A percentile compares a stretch with the other conserved stretches of the same genome.
Conservation (phyloP, 768 basidiomycete genomes). For the Lentinus tigrinus region DNA sequence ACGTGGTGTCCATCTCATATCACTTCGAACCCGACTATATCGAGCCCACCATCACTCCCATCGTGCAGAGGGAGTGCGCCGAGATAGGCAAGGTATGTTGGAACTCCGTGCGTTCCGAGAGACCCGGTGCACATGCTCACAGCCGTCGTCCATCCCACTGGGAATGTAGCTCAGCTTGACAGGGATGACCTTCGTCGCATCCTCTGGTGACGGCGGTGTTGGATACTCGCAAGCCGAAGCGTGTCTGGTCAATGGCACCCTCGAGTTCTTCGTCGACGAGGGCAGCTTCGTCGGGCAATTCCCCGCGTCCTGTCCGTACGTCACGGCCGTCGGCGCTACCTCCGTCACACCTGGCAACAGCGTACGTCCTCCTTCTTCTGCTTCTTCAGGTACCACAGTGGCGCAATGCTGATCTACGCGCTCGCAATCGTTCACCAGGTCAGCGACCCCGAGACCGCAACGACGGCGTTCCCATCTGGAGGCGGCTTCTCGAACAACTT, state of each 20-base stretch:
- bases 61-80: not conserved
- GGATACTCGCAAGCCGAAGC: conserved; percentile 29
- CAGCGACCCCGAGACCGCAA: conserved; percentile 35
- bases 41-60: not conserved
- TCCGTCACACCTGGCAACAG: conserved; percentile 30
- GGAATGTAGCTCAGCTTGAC: conserved; percentile 29
- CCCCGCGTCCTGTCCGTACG: conserved; percentile 39
- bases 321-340: conserved; percentile 39
- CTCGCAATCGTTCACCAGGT: conserved; percentile 19
- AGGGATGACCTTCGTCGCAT: conserved; percentile 40
- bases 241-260: conserved; percentile 30
- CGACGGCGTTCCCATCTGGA: conserved; percentile 35
- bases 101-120: too few species aligned
- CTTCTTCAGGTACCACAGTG: not conserved
- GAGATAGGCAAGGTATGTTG: conserved; percentile 14
- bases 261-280: conserved; percentile 15
- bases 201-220: conserved; percentile 45
- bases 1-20: conserved; percentile 45
- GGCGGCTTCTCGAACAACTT: conserved; percentile 43
- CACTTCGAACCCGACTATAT: not conserved
- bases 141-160: too few species aligned
- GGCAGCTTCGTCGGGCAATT: conserved; percentile 18
- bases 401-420: not conserved
- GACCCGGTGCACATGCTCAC: too few species aligned
- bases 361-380: not conserved